Evolutionary conservation across 345 rosid genomes (phyloP).

Genomic region (Eucalyptus pauciflora): DNA sequence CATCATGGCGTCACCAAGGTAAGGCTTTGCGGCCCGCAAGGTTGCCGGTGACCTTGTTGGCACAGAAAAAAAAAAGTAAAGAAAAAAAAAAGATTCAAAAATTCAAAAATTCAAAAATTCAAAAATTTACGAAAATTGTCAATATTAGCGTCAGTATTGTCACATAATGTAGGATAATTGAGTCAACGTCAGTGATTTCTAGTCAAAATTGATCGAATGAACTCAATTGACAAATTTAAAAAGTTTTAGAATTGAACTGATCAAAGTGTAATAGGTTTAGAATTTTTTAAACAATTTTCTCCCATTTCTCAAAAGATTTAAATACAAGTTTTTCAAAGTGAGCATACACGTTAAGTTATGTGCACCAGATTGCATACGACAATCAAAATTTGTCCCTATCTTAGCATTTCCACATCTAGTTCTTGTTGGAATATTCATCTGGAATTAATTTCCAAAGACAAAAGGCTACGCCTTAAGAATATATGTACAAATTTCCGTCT

Average conservation of each 20-base stretch:
- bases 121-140: no score
- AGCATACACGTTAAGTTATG: not conserved
- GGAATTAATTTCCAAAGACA: not conserved
- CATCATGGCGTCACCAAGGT: no score
- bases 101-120: no score
- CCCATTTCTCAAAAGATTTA: not conserved
- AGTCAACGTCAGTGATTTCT: fast-evolving
- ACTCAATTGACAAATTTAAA: no score
- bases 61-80: no score
- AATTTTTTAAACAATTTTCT: no score
- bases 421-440: not conserved
- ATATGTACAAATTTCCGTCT: not conserved
- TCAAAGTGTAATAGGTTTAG: no score
- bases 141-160: no score
- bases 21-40: fast-evolving
- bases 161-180: no score
- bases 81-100: no score
- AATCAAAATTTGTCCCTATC: not conserved
- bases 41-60: no score
- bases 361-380: not conserved
- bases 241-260: fast-evolving
- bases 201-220: no score
- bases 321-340: not conserved
- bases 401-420: not conserved
- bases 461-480: not conserved